Evolutionary conservation across 176 grass and related monocot genomes (phyloP).

Genomic region (Aegilops bicornis): DNA sequence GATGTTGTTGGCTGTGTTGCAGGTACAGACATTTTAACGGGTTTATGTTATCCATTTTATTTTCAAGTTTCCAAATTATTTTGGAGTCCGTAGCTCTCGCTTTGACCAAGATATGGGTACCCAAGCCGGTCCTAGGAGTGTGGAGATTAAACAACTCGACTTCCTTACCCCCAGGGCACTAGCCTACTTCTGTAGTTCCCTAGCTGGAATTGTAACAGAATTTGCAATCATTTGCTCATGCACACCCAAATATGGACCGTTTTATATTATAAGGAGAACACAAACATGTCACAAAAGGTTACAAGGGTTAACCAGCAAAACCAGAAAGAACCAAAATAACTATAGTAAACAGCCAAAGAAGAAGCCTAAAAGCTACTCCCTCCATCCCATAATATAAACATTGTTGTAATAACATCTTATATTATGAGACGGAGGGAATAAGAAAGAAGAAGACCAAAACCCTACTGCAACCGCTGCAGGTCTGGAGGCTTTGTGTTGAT

Average conservation of each 20-base stretch:
- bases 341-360: not conserved
- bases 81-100: not conserved
- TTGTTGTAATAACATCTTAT: too few species aligned
- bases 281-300: not conserved
- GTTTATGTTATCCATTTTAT: constrained; percentile 29
- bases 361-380: not conserved
- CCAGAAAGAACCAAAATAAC: not conserved
- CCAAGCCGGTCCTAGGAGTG: not conserved
- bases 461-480: not conserved
- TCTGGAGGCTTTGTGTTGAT: too few species aligned
- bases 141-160: not conserved
- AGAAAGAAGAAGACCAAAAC: not conserved
- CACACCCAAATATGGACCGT: not conserved
- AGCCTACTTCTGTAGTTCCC: not conserved
- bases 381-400: too few species aligned
- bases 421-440: not conserved
- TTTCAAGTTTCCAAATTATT: not conserved
- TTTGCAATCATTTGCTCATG: not conserved
- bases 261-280: not conserved
- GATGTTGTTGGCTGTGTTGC: constrained; percentile 96
- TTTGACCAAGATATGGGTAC: not conserved
- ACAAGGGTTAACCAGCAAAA: not conserved
- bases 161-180: not conserved
- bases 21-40: constrained; percentile 36
- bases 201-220: constrained; percentile 1